Evolutionary conservation across 2,329 filamentous ascomycete species (phyloP).

Genomic region (Epicoccum sorghinum): DNA sequence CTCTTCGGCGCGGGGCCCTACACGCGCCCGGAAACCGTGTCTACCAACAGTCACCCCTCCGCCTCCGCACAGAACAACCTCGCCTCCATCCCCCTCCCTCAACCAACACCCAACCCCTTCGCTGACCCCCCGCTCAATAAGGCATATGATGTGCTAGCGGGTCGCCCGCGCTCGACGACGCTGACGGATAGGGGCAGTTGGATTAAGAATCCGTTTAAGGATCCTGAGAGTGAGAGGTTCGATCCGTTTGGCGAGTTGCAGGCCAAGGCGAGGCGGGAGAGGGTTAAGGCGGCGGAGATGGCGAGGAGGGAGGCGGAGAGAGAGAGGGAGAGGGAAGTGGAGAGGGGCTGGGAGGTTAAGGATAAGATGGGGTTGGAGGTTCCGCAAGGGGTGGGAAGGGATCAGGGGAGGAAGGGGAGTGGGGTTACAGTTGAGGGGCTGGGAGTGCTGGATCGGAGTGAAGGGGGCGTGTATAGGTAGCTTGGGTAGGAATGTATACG

Average conservation of each 20-base stretch:
- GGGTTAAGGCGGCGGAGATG: slow-evolving; percentile 34
- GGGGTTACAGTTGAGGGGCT: slow-evolving; percentile 32
- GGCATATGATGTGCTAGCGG: slow-evolving; percentile 43
- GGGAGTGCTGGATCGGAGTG: slow-evolving; percentile 34
- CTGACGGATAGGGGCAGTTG: slow-evolving; percentile 44
- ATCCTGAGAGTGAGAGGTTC: slow-evolving; percentile 43
- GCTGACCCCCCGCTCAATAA: slow-evolving; percentile 45
- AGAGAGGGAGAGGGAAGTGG: slow-evolving; percentile 17
- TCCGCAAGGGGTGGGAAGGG: slow-evolving; percentile 5
- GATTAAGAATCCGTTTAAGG: slow-evolving; percentile 43
- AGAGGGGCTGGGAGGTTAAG: slow-evolving; percentile 29
- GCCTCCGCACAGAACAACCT: slow-evolving; percentile 19
- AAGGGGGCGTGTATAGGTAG: slow-evolving; percentile 20
- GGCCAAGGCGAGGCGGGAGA: slow-evolving; percentile 38
- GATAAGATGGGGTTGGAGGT: slow-evolving; percentile 37
- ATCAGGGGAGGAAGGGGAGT: slow-evolving; percentile 28
- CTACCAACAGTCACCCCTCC: no score
- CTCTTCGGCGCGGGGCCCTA: slow-evolving; percentile 38
- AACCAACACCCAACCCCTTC: slow-evolving; percentile 44
- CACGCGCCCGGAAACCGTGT: slow-evolving; percentile 40
- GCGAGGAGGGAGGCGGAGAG: slow-evolving; percentile 30
- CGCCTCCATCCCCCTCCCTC: slow-evolving; percentile 27
- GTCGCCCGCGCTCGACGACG: slow-evolving; percentile 41
- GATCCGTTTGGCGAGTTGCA: slow-evolving; percentile 47
- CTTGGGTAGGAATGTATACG: no score